A percentile compares a stretch with the other conserved stretches of the same genome.
Evolutionary conservation across 2,329 filamentous ascomycete species (phyloP).

Genomic region (Albophoma yamanashiensis): DNA sequence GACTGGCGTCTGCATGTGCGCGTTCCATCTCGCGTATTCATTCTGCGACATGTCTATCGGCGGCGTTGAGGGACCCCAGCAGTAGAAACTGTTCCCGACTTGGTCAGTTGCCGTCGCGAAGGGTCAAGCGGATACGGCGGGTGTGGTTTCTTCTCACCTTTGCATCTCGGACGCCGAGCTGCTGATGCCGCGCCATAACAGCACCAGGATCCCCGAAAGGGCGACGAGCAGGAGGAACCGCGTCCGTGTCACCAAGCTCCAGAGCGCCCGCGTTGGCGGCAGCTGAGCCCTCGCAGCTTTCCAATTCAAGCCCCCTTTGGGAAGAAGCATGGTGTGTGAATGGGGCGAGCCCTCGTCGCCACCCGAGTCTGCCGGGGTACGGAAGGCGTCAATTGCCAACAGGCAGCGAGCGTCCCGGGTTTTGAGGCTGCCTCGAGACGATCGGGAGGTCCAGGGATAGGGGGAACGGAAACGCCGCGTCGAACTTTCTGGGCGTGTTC

Average conservation of each 20-base stretch:
- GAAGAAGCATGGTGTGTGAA: conserved; percentile 64
- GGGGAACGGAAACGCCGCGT: background rate
- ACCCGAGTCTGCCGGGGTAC: background rate
- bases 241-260: conserved; percentile 62
- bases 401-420: background rate
- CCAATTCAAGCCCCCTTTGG: conserved; percentile 85
- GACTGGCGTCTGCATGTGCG: conserved; percentile 82
- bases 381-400: background rate
- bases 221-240: conserved; percentile 67
- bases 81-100: conserved; percentile 65
- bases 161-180: conserved; percentile 79
- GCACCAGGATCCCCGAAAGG: conserved; percentile 57
- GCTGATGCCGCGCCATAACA: conserved; percentile 82
- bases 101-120: background rate
- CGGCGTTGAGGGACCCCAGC: conserved; percentile 90
- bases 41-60: conserved; percentile 92
- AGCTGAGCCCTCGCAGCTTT: conserved; percentile 75
- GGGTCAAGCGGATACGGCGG: background rate
- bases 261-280: conserved; percentile 64
- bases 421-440: background rate
- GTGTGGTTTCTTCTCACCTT: conserved; percentile 47
- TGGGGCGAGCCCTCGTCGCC: conserved; percentile 3
- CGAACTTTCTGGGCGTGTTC: background rate
- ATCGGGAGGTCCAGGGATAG: background rate
- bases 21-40: conserved; percentile 82